These are phyloP conservation scores for Xanthoceras sorbifolium DNA, from an alignment of 345 rosid genomes.

Conservation along the genomic window DNA sequence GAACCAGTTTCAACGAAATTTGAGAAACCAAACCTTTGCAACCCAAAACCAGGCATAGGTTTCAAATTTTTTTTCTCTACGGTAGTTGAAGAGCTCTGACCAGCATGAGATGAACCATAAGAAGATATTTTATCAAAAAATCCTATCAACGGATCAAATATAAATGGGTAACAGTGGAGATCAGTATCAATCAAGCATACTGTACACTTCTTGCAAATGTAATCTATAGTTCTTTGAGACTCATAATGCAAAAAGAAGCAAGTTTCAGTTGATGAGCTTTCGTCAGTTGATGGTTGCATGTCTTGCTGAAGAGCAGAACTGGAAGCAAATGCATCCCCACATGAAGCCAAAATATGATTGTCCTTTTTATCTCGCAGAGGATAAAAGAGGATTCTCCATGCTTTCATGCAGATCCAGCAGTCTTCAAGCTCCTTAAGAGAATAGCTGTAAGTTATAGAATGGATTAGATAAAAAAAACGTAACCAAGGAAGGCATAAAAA, in stretches of 20 bases:
- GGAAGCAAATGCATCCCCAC: constrained; percentile 41
- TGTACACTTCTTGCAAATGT: constrained; percentile 37
- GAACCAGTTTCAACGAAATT: constrained; percentile 59
- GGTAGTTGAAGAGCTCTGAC: constrained; percentile 26
- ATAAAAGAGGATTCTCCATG: constrained; percentile 48
- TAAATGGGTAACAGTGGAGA: constrained; percentile 77
- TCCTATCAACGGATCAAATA: constrained; percentile 53
- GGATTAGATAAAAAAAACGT: background rate
- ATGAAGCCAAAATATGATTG: constrained; percentile 49
- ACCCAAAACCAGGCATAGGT: constrained; percentile 41
- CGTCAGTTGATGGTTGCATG: constrained; percentile 20
- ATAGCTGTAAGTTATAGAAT: constrained; percentile 48
- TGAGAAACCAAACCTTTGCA: constrained; percentile 71
- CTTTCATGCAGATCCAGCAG: constrained; percentile 49
- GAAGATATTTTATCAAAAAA: constrained; percentile 53
- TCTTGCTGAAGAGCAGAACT: constrained; percentile 36
- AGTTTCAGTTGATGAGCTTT: constrained; percentile 33
- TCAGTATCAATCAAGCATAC: constrained; percentile 65
- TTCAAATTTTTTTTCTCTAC: constrained; percentile 33
- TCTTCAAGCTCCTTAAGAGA: constrained; percentile 47
- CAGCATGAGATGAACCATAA: constrained; percentile 31
- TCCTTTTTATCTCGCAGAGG: constrained; percentile 43
- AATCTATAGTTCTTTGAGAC: constrained; percentile 37
- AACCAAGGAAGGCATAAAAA: background rate
- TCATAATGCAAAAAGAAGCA: constrained; percentile 61